These are phyloP conservation scores for Ganoderma sp. DNA, from an alignment of 1,284 basidiomycete genomes.

Conservation along the genomic window DNA sequence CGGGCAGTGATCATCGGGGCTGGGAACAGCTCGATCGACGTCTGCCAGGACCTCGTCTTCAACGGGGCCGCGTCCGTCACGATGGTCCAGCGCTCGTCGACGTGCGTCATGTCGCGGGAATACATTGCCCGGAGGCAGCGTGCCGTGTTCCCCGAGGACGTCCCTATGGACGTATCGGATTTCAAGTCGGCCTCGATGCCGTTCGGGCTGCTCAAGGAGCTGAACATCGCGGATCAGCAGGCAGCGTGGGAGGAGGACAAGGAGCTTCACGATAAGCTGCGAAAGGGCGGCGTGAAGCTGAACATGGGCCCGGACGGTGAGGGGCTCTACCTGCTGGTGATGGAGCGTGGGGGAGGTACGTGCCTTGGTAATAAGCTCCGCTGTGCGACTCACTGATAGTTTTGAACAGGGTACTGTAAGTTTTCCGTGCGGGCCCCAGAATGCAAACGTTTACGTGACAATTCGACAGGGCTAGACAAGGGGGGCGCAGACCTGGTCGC, in stretches of 20 bases:
- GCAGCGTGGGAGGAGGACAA: constrained; percentile 41
- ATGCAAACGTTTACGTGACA: not conserved
- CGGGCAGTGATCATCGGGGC: constrained; percentile 57
- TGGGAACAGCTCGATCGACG: constrained; percentile 53
- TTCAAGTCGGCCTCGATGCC: constrained; percentile 52
- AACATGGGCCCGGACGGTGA: constrained; percentile 60
- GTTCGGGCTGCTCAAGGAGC: constrained; percentile 44
- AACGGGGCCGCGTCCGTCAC: constrained; percentile 44
- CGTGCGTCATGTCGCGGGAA: constrained; percentile 39
- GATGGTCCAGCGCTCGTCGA: constrained; percentile 43
- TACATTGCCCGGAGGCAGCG: constrained; percentile 36
- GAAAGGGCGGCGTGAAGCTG: constrained; percentile 61
- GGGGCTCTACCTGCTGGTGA: constrained; percentile 52
- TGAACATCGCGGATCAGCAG: constrained; percentile 34
- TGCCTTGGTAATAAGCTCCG: not conserved
- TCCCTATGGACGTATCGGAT: constrained; percentile 52
- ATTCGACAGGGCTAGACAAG: constrained; percentile 42
- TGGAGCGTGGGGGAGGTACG: constrained; percentile 35
- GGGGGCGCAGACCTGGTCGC: constrained; percentile 40
- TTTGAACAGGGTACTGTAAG: constrained; percentile 26
- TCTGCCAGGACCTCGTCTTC: constrained; percentile 52
- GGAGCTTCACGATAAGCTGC: constrained; percentile 61
- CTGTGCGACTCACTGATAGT: not conserved
- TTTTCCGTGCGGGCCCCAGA: not conserved
- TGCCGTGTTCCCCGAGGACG: constrained; percentile 48